Percentiles rank a stretch among this genome's conserved stretches.
Conservation (phyloP, 1,284 basidiomycete species). For the Ganoderma lingzhi region DNA sequence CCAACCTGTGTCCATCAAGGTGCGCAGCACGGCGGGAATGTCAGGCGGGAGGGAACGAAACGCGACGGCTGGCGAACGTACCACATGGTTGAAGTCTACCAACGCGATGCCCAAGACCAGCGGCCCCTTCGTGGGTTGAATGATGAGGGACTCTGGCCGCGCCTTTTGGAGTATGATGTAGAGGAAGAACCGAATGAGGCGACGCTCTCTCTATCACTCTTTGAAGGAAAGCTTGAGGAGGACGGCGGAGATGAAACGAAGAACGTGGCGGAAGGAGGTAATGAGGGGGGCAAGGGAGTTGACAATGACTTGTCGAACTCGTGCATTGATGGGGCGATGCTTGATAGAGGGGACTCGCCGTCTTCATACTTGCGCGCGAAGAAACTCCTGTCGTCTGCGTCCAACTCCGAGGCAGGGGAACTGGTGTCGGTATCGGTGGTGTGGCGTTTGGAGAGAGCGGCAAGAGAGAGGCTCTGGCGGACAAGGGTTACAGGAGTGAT, state of each 20-base stretch:
- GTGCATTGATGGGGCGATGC: conserved; percentile 56
- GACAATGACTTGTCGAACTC: conserved; percentile 46
- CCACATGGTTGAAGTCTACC: conserved; percentile 92
- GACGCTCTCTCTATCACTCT: conserved; percentile 60
- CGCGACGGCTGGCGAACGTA: conserved; percentile 44
- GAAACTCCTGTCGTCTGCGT: conserved; percentile 50
- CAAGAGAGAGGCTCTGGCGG: conserved; percentile 37
- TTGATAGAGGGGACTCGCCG: conserved; percentile 58
- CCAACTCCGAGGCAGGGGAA: conserved; percentile 49
- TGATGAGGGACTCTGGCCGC: conserved; percentile 77
- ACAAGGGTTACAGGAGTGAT: conserved; percentile 38
- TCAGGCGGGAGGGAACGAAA: conserved; percentile 27
- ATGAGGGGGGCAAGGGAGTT: conserved; percentile 28
- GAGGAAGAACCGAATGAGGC: conserved; percentile 63
- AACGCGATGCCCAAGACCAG: conserved; percentile 85
- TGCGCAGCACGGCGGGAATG: background rate
- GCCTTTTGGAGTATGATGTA: conserved; percentile 76
- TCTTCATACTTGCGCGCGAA: conserved; percentile 51
- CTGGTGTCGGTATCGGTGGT: conserved; percentile 59
- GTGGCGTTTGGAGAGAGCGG: conserved; percentile 32
- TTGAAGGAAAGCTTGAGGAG: conserved; percentile 40
- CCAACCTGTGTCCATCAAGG: conserved; percentile 70
- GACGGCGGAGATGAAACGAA: conserved; percentile 34
- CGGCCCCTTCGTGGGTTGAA: conserved; percentile 64
- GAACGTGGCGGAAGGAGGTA: conserved; percentile 30